Evolutionary conservation across 202 grass and related monocot species (phyloP), one percentile per base, ranked within the genome.

Genomic region (Setaria viridis): DNA sequence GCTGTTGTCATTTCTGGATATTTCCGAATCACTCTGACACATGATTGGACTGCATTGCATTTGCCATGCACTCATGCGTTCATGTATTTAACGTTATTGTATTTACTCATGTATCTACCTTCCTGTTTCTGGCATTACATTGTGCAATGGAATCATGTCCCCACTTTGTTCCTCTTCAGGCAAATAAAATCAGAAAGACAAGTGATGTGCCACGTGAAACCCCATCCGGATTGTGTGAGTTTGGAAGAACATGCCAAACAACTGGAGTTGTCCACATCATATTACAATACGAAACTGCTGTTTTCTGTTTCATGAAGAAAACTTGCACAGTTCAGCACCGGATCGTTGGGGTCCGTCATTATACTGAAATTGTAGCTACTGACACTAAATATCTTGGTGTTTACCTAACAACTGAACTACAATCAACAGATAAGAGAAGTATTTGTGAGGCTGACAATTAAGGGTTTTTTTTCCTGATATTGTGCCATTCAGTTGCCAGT

Each of bases 11-110:
- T 45, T 85, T 67, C 43, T 70, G 54, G 9, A 32, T 70, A 34
- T 60, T 85, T 35, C 39, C 34, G 51, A 63, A 76, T 51, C 9
- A 58, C 72, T 34, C 54, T 2, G 0, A 55, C 34, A 37, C 70
- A 77, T 86, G 37, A 82, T 82, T 85, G 76, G 70, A 72, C 20
- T 48, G 53, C 62, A 30, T 70, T 49, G 62, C 42, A 80, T 80
- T 55, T 75, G 32, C 13, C 51, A 73, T 34, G 47, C 46, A 76
- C 32, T 74, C 37, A 76, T 69, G 11, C 21, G 21, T 11, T 81
- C 30, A 58, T 79, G 49, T 30, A 67, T 59, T 86, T 20, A 41
- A 77, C 5, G 81, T 37, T 72, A 72, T 67, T 37, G 17, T 48
- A 51, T 68, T 51, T 7, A 64, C 7, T 70, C 83, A 42, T 78